Base-by-base conservation (phyloP, 2,329 filamentous ascomycete genomes). In the Penicillium sp. region DNA sequence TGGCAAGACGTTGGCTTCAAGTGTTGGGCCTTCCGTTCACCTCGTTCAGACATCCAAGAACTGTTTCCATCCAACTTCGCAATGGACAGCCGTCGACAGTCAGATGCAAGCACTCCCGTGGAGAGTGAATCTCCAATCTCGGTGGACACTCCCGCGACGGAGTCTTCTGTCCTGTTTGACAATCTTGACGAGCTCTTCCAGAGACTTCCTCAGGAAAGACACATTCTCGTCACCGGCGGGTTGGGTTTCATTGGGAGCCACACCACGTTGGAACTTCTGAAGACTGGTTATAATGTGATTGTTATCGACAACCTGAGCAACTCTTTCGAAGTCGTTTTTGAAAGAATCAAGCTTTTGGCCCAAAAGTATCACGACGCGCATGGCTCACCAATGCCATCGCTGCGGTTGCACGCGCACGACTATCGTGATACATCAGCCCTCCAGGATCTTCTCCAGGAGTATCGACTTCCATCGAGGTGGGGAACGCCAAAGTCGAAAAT, bases 401-500 rank as follows among this genome's bases (percentile, higher is more conserved):
- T 83, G 50, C 73, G 79, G 52, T 74, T 83, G 59, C 78, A 80
- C 62, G 74, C 79, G 49, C 74, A 82, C 49, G 80, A 83, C 61
- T 83, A 82, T 64, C 77, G 78, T 41, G 73, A 78, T 60, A 78
- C 74, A 35, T 68, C 70, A 19, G 66, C 75, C 39, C 78, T 84
- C 67, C 72, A 71, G 49, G 63, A 70, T 10, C 67, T 83, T 24
- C 72, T 83, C 47, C 69, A 78, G 18, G 74, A 75, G 55, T 81
- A 83, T 65, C 72, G 65, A 37, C 50, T 71, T 61, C 54, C 68
- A 40, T 69, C 72, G 44, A 58, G 71, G 55, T 73, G 73, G 73
- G 68, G 70, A 24, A 62, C 69, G 14, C 70, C 77, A 18, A 71
- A 72, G 54, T 86, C 84, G 2, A 79, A 76, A 33, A 87, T 89